These are phyloP conservation scores for Leishmania guyanensis DNA, from an alignment of 208 protist genomes.

Conservation along the genomic window DNA sequence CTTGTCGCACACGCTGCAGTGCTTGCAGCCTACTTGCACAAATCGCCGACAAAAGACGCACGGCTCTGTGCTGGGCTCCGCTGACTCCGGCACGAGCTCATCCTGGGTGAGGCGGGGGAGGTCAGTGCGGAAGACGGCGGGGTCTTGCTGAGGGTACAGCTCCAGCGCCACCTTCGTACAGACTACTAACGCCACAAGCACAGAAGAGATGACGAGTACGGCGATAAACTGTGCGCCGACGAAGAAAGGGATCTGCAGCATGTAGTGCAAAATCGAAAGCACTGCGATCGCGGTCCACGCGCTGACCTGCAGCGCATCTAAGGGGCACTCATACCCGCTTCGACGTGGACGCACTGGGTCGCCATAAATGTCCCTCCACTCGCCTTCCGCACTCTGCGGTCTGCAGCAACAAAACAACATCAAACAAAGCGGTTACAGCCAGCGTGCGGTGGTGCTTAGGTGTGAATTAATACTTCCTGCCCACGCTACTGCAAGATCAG, in stretches of 20 bases:
- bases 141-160: conserved; percentile 72
- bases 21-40: conserved; percentile 72
- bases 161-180: conserved; percentile 66
- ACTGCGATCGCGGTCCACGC: conserved; percentile 65
- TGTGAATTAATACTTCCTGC: not conserved
- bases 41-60: conserved; percentile 88
- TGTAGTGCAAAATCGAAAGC: conserved; percentile 60
- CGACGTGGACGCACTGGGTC: conserved; percentile 81
- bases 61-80: conserved; percentile 45
- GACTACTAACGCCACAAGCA: conserved; percentile 41
- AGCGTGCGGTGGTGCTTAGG: not conserved
- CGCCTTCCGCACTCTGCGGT: conserved; percentile 41
- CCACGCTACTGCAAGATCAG: not conserved
- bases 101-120: conserved; percentile 57
- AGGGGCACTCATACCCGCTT: conserved; percentile 76
- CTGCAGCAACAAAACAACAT: conserved; percentile 40
- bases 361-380: conserved; percentile 82
- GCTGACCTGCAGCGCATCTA: conserved; percentile 69
- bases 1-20: conserved; percentile 92
- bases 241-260: conserved; percentile 71
- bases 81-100: conserved; percentile 46
- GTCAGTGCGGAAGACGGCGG: conserved; percentile 61
- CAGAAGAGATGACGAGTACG: conserved; percentile 46
- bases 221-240: conserved; percentile 43
- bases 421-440: not conserved